phyloP scores from a whole-genome alignment of 495 filamentous ascomycete species.

The Tuber aestivum region DNA sequence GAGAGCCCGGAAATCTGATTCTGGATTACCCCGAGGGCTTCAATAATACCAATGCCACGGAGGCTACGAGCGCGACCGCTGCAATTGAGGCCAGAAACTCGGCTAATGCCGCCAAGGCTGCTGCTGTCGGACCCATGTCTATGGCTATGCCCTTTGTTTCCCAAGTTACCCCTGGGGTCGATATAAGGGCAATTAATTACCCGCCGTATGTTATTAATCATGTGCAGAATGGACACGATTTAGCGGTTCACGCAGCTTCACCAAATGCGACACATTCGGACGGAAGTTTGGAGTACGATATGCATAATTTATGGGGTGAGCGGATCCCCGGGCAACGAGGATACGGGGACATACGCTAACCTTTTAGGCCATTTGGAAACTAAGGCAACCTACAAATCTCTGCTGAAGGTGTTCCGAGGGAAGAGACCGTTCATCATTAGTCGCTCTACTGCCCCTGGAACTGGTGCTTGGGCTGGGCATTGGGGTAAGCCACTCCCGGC shows the following conservation, averaged over 20 bases:
- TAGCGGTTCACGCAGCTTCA: conserved; percentile 66
- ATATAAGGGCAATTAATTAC: conserved; percentile 44
- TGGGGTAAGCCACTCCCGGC: conserved; percentile 53
- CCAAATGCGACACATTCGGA: conserved; percentile 74
- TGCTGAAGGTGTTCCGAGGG: conserved; percentile 55
- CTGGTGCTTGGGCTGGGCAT: conserved; percentile 75
- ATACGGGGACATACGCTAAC: neutral
- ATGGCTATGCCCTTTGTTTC: neutral
- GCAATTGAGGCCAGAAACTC: conserved; percentile 39
- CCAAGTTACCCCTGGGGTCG: neutral
- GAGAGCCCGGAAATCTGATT: conserved; percentile 57
- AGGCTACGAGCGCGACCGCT: conserved; percentile 57
- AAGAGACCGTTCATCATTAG: conserved; percentile 84
- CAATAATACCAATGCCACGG: conserved; percentile 61
- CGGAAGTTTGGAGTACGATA: conserved; percentile 69
- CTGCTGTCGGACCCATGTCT: neutral
- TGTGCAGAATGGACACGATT: conserved; percentile 57
- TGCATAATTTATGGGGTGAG: conserved; percentile 71
- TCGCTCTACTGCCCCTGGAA: conserved; percentile 73
- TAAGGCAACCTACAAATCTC: conserved; percentile 71
- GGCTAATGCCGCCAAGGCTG: neutral
- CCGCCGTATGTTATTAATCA: conserved; percentile 81
- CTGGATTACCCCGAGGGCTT: conserved; percentile 68
- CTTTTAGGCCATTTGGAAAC: neutral
- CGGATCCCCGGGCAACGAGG: conserved; percentile 51